Evolutionary conservation across 2,329 filamentous ascomycete genomes (phyloP), one percentile per base, ranked within the genome.

Genomic region (Monilinia polystroma): DNA sequence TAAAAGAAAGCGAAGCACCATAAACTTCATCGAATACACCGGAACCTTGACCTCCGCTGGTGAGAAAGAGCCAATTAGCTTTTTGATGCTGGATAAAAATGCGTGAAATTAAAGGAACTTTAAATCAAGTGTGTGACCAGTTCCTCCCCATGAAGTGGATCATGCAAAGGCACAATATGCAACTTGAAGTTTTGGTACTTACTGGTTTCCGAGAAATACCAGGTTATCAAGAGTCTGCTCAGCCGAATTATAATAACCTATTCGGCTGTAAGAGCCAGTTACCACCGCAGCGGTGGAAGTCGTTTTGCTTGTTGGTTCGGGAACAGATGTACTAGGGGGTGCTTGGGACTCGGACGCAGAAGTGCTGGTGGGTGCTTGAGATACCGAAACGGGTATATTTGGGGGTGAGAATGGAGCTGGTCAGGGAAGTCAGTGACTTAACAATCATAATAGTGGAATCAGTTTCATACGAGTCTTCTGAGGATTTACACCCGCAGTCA

Each of bases 181-280:
- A 60, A 35, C 4, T 16, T 11, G 23, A 11, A 18, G 8, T 23
- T 14, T 62, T 20, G 14, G 18, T 45, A 47, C 64, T 60, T 47
- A 66, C 64, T 81, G 75, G 72, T 87, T 83, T 71, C 86, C 86
- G 47, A 88, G 76, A 77, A 88, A 88, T 41, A 81, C 81, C 32
- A 88, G 74, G 18, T 85, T 84, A 29, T 85, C 79, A 26, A 81
- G 78, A 66, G 77, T 78, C 51, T 78, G 76, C 11, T 72, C 70
- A 14, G 73, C 73, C 10, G 82, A 78, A 63, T 80, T 76, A 70
- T 84, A 85, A 72, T 81, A 83, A 35, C 79, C 80, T 63, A 81
- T 77, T 49, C 82, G 79, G 56, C 72, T 75, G 78, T 81, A 85
- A 26, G 72, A 57, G 16, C 58, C 58, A 16, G 59, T 49, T n/a